Conservation (phyloP, 805 yeast species). For the Priceomyces haplophilus region DNA sequence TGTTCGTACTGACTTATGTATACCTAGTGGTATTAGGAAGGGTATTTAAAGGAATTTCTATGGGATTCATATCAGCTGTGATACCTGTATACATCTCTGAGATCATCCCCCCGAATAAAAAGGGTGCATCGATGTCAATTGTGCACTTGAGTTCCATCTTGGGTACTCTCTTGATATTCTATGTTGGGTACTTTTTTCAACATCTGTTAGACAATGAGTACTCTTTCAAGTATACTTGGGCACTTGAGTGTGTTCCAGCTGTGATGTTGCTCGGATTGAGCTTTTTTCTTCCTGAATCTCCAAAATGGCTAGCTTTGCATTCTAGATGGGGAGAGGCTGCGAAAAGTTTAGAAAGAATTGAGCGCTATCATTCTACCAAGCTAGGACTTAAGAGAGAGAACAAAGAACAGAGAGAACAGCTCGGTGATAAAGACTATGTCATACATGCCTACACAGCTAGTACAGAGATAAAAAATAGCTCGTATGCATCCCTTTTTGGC, state of each 20-base stretch:
- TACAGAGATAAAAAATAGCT: slow-evolving; percentile 16
- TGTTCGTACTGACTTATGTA: slow-evolving; percentile 22
- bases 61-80: slow-evolving; percentile 30
- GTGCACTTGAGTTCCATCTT: background rate
- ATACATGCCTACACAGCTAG: slow-evolving; percentile 23
- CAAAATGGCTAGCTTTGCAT: slow-evolving; percentile 27
- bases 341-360: slow-evolving; percentile 16
- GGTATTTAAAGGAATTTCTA: slow-evolving; percentile 27
- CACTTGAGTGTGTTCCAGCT: slow-evolving; percentile 18
- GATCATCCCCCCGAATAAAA: slow-evolving; percentile 17
- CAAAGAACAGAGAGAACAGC: slow-evolving; percentile 6
- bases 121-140: background rate
- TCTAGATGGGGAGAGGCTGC: slow-evolving; percentile 38
- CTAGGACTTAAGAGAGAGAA: slow-evolving; percentile 8
- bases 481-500: slow-evolving; percentile 32
- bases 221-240: slow-evolving; percentile 15
- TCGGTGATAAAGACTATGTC: slow-evolving; percentile 21
- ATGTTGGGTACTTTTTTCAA: slow-evolving; percentile 9
- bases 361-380: slow-evolving; percentile 5
- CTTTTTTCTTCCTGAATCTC: slow-evolving; percentile 29
- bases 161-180: background rate
- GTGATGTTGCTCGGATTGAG: slow-evolving; percentile 16
- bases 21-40: slow-evolving; percentile 26
- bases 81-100: slow-evolving; percentile 34
- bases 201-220: slow-evolving; percentile 5